phyloP scores from a whole-genome alignment of 345 rosid genomes.

The Abelmoschus esculentus region DNA sequence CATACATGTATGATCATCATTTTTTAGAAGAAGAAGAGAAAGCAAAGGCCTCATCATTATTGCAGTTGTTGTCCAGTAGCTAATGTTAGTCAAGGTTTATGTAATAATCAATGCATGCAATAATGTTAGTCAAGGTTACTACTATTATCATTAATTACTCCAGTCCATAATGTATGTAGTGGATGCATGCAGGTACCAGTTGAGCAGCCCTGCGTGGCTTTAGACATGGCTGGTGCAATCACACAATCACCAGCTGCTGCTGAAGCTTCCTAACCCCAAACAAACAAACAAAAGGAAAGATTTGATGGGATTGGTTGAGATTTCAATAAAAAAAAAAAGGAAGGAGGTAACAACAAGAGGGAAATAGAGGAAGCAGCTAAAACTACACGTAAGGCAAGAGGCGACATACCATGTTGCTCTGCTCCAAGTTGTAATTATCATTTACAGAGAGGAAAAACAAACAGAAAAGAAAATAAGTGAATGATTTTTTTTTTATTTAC shows the following conservation, averaged over 20 bases:
- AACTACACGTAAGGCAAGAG: not conserved
- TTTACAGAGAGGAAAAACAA: too few relatives aligned
- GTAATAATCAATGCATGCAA: not conserved
- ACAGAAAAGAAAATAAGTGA: too few relatives aligned
- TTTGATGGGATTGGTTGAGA: not conserved
- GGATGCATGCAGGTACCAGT: constrained; percentile 59
- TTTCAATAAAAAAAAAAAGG: not conserved
- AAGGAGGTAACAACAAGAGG: not conserved
- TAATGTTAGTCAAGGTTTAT: not conserved
- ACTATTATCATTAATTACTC: too few relatives aligned
- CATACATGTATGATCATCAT: too few relatives aligned
- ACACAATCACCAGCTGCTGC: constrained; percentile 55
- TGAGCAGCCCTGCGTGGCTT: constrained; percentile 78
- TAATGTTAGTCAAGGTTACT: not conserved
- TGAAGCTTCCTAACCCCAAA: not conserved
- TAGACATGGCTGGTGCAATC: constrained; percentile 63
- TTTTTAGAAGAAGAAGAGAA: too few relatives aligned
- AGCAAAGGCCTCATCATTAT: too few relatives aligned
- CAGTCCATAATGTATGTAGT: too few relatives aligned
- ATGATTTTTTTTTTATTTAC: too few relatives aligned
- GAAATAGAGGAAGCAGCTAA: not conserved
- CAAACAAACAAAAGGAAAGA: not conserved
- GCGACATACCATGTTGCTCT: not conserved
- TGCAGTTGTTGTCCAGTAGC: too few relatives aligned
- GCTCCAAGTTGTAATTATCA: not conserved